These are phyloP conservation scores for Cyclotella baltica DNA, from an alignment of 108 stramenopile genomes.

Conservation along the genomic window DNA sequence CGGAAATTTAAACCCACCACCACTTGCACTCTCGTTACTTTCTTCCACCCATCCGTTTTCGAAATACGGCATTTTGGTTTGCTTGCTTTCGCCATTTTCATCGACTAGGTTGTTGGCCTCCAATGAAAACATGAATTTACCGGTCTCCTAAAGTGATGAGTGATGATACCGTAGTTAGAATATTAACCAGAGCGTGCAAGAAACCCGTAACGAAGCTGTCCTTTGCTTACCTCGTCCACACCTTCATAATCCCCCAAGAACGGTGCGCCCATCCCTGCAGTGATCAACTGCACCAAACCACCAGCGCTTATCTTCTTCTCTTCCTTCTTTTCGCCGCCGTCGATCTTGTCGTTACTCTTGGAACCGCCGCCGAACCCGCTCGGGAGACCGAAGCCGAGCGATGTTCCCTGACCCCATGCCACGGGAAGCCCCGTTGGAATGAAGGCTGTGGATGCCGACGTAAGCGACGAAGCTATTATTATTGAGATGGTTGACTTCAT, in stretches of 20 bases:
- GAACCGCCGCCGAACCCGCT: slow-evolving; percentile 32
- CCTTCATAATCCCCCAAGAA: slow-evolving; percentile 88
- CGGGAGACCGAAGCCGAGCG: slow-evolving; percentile 33
- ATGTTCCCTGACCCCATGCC: slow-evolving; percentile 19
- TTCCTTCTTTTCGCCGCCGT: slow-evolving; percentile 29
- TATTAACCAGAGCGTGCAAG: too few species aligned
- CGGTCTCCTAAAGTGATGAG: slow-evolving; percentile 60
- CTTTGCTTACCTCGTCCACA: slow-evolving; percentile 61
- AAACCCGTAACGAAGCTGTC: background rate
- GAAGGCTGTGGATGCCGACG: slow-evolving; percentile 28
- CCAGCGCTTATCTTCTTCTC: slow-evolving; percentile 71
- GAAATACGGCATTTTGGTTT: slow-evolving; percentile 89
- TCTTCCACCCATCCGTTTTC: slow-evolving; percentile 88
- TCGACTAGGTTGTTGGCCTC: slow-evolving; percentile 91
- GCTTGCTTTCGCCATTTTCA: slow-evolving; percentile 83
- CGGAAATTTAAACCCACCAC: slow-evolving; percentile 55
- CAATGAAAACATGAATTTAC: slow-evolving; percentile 85
- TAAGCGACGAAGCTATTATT: background rate
- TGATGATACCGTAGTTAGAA: background rate
- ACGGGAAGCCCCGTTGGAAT: slow-evolving; percentile 20
- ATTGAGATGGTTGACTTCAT: slow-evolving; percentile 17
- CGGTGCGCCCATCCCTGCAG: slow-evolving; percentile 83
- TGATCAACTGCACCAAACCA: slow-evolving; percentile 78
- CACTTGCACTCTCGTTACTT: slow-evolving; percentile 61
- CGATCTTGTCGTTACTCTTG: slow-evolving; percentile 14